Evolutionary conservation across 1,284 basidiomycete genomes (phyloP).

Genomic region (Austroboletus niveus): DNA sequence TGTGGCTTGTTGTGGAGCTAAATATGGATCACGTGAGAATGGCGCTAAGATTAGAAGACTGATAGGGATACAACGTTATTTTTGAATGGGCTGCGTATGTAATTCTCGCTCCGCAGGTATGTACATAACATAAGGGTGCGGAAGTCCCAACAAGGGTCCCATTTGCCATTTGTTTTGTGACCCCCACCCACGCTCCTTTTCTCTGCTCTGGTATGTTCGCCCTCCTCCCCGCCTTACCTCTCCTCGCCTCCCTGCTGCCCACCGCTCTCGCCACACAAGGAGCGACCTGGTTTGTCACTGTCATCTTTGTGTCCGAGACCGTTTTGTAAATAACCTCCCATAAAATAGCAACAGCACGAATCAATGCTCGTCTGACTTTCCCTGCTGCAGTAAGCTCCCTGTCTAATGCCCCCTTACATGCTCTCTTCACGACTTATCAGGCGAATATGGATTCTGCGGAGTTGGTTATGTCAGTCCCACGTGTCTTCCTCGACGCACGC

Average conservation of each 20-base stretch:
- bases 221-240: constrained; percentile 16
- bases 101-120: background rate
- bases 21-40: background rate
- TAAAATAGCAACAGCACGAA: constrained; percentile 49
- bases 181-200: constrained; percentile 17
- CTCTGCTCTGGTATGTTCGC: constrained; percentile 19
- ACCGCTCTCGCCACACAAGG: constrained; percentile 21
- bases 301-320: background rate
- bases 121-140: background rate
- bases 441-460: constrained; percentile 76
- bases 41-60: background rate
- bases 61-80: background rate
- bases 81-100: background rate
- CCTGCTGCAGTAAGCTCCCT: constrained; percentile 65
- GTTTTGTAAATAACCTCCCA: background rate
- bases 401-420: background rate
- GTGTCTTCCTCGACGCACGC: background rate
- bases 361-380: constrained; percentile 53
- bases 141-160: background rate
- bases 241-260: constrained; percentile 19
- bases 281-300: constrained; percentile 25
- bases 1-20: constrained; percentile 14
- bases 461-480: constrained; percentile 43
- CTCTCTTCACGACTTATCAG: constrained; percentile 32
- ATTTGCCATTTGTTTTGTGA: background rate